Base-by-base conservation (phyloP, 306 rosid species). In the Pachyrhizus erosus region DNA sequence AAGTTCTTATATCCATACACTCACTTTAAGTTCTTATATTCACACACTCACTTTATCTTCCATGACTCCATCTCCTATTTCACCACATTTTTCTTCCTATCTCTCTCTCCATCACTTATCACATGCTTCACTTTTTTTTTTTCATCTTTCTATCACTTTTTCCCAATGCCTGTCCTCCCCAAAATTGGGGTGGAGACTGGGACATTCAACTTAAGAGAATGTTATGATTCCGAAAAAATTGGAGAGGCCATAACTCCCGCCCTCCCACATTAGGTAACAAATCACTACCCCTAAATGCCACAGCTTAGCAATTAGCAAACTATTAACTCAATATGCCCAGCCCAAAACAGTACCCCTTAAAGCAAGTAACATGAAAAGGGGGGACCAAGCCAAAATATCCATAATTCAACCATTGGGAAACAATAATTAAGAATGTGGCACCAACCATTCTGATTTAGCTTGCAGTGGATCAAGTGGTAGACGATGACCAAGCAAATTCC, bases 381-480 rank as follows among this genome's bases (percentile, higher is more conserved):
- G 54, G 17, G 66, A 29, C 42, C 57, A 69, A 62, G 11, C 5
- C 69, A 5, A 71, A 34, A 2, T 9, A 18, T 43, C 43, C 37
- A 79, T 11, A 60, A 46, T 9, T 45, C 34, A 37, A 57, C 7
- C 43, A 42, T n/a, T 13, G 52, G 18, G 51, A 15, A 58, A 66
- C 70, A 46, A 68, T 68, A 54, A 67, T 20, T 51, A 55, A 74
- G 27, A 24, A 66, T 48, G 40, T 0, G 18, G 23, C 86, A 95
- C 97, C 97, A 91, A 94, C 98, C 98, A 93, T 80, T 95, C 98
- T 2, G 92, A 84, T 84, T 93, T 95, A 80, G 98, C 98, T 51
- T 78, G 82, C 6, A 71, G 76, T 1, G 94, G 73, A 49, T 93
- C 94, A n/a, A 88, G 83, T 0, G 90, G 87, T 29, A 95, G 80